Base-by-base conservation (phyloP, 352 stramenopile genomes). In the Phytophthora ramorum region DNA sequence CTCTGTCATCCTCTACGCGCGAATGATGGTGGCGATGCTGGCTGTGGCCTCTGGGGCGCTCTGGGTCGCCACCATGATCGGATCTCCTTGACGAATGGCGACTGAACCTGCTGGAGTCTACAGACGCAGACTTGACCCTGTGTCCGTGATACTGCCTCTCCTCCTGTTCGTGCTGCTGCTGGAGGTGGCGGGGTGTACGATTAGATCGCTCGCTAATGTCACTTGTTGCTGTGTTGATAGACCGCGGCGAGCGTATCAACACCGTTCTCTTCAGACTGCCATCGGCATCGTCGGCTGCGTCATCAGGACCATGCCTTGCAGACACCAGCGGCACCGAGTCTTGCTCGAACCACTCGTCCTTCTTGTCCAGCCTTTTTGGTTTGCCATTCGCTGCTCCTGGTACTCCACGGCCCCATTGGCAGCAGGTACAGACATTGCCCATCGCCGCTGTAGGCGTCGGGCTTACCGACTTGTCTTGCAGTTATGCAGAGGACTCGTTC, bases 261-360 rank as follows among this genome's bases (percentile, higher is more conserved):
- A 91, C 66, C 4, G 69, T 76, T 56, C 87, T 88, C 16, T 83
- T 88, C n/a, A 90, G 30, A 20, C 16, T 64, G 8, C 69, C 65
- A 50, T 77, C 64, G 20, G 69, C 65, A 30, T 71, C 71, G 24
- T 87, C 69, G 4, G 66, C 69, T 24, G 59, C 75, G 7, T 72
- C 58, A 17, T 75, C 72, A 14, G 66, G 57, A 16, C 78, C 83
- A 46, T 89, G 55, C 10, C 64, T 73, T 14, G 79, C 72, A 9
- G 78, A 78, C 9, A 93, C 58, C 10, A 93, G 75, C 12, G 85
- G 80, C 30, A 86, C 64, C 1, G 75, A 89, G 59, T 87, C 76
- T 17, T 91, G 78, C 37, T 91, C 79, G 41, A 92, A 85, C 83
- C 79, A 93, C 7, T 55, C 50, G 30, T 79, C 71, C 4, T 73